Conservation (phyloP, 306 rosid species). For the Alnus rubra region DNA sequence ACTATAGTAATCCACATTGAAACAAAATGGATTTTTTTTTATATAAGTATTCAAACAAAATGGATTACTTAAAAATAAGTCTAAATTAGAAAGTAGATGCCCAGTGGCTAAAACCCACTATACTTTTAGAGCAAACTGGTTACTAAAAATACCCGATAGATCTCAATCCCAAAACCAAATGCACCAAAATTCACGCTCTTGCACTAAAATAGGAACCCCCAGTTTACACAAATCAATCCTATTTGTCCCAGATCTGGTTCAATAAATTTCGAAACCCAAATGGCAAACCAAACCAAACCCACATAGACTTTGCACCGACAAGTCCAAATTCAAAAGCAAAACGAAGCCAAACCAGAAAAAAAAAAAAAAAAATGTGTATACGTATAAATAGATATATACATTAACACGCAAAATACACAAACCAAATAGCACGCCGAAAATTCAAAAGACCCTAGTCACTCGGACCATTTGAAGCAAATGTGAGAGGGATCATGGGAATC, state of each 20-base stretch:
- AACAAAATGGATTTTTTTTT: no score
- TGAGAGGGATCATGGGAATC: conserved; percentile 44
- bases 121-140: conserved; percentile 29
- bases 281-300: conserved; percentile 38
- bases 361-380: conserved; percentile 10
- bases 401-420: conserved; percentile 19
- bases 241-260: conserved; percentile 70
- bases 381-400: conserved; percentile 22
- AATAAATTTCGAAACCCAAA: conserved; percentile 39
- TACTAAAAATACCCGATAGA: conserved; percentile 42
- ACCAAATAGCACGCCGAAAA: conserved; percentile 37
- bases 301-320: conserved; percentile 26
- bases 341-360: conserved; percentile 34
- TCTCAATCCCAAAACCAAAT: conserved; percentile 51
- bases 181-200: conserved; percentile 26
- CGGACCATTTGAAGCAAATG: conserved; percentile 42
- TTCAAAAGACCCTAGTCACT: conserved; percentile 30
- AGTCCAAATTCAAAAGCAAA: conserved; percentile 26
- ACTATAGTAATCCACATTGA: conserved; percentile 41
- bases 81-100: conserved; percentile 27
- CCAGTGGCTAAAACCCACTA: conserved; percentile 42
- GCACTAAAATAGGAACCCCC: conserved; percentile 41
- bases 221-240: conserved; percentile 37
- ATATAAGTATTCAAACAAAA: no score
- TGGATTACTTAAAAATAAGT: conserved; percentile 19